Evolutionary conservation across 2,329 filamentous ascomycete genomes (phyloP).

Genomic region (Stagonosporopsis chrysanthemi): DNA sequence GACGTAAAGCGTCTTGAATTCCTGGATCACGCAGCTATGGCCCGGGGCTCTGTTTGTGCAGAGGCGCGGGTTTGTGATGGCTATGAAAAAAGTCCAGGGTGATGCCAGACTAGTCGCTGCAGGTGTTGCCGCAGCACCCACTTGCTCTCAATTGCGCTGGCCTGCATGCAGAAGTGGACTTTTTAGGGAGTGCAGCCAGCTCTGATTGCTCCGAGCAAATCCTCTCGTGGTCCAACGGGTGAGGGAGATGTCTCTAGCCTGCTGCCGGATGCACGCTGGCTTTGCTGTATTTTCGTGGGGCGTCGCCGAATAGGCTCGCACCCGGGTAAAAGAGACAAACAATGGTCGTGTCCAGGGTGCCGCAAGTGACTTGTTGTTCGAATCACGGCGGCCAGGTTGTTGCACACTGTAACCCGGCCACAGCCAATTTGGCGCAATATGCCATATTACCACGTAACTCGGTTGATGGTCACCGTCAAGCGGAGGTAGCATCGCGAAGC

Average conservation of each 20-base stretch:
- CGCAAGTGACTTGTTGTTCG: constrained; percentile 36
- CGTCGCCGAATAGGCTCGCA: constrained; percentile 40
- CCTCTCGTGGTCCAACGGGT: constrained; percentile 30
- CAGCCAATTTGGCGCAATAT: constrained; percentile 43
- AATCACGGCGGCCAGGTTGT: constrained; percentile 28
- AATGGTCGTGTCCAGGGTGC: constrained; percentile 36
- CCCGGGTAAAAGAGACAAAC: constrained; percentile 47
- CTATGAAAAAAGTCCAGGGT: constrained; percentile 23
- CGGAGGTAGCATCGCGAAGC: constrained; percentile 34
- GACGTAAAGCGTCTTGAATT: constrained; percentile 30
- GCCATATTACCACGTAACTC: constrained; percentile 44
- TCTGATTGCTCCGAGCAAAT: constrained; percentile 24
- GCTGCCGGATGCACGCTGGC: constrained; percentile 18
- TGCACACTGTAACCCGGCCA: constrained; percentile 39
- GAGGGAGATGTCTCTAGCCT: constrained; percentile 23
- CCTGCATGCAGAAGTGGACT: constrained; percentile 33
- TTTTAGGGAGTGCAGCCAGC: constrained; percentile 15
- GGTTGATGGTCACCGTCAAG: constrained; percentile 30
- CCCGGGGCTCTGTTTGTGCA: constrained; percentile 22
- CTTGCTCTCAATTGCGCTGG: constrained; percentile 27
- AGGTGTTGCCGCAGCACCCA: constrained; percentile 33
- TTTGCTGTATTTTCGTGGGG: constrained; percentile 40
- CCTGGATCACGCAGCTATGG: constrained; percentile 22
- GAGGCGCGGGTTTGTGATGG: constrained; percentile 24
- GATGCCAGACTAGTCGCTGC: constrained; percentile 30